Conservation (phyloP, 140 eudicot genomes). For the Stevia rebaudiana region DNA sequence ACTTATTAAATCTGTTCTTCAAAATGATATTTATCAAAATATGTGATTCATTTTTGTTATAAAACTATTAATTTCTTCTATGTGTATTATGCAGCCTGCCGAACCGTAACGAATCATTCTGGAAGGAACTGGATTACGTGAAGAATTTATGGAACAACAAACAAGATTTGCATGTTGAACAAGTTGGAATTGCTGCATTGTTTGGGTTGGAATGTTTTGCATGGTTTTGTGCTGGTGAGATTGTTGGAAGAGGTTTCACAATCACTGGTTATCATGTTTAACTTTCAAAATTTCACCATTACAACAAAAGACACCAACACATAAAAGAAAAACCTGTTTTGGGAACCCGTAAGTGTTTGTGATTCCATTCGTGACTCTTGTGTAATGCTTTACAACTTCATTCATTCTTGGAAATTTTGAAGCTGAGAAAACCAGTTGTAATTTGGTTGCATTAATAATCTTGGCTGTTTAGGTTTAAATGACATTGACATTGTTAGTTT, state of each 20-base stretch:
- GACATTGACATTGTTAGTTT: conserved; percentile 21
- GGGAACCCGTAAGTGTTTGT: conserved; percentile 17
- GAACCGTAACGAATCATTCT: conserved; percentile 36
- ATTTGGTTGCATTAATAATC: conserved; percentile 28
- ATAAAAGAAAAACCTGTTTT: conserved; percentile 20
- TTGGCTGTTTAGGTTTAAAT: conserved; percentile 32
- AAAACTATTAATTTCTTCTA: not conserved
- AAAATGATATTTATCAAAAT: not conserved
- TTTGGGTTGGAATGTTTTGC: conserved; percentile 70
- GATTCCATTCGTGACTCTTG: conserved; percentile 8
- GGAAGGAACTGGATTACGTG: conserved; percentile 43
- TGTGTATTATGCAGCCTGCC: conserved; percentile 36
- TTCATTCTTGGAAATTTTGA: conserved; percentile 35
- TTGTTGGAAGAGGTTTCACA: conserved; percentile 63
- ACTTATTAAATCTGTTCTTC: not conserved
- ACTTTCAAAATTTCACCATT: not conserved
- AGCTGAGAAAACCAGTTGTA: conserved; percentile 29
- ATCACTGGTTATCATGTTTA: conserved; percentile 64
- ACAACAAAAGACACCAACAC: not conserved
- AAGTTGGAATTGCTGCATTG: conserved; percentile 55
- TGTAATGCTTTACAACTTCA: conserved; percentile 21
- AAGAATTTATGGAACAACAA: conserved; percentile 49
- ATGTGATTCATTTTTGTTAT: not conserved
- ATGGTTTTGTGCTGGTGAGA: conserved; percentile 75
- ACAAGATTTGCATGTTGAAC: conserved; percentile 56